Percentiles rank a stretch among this genome's conserved stretches.
phyloP scores from a whole-genome alignment of 441 rosid species.

The Syzygium syzygioides region DNA sequence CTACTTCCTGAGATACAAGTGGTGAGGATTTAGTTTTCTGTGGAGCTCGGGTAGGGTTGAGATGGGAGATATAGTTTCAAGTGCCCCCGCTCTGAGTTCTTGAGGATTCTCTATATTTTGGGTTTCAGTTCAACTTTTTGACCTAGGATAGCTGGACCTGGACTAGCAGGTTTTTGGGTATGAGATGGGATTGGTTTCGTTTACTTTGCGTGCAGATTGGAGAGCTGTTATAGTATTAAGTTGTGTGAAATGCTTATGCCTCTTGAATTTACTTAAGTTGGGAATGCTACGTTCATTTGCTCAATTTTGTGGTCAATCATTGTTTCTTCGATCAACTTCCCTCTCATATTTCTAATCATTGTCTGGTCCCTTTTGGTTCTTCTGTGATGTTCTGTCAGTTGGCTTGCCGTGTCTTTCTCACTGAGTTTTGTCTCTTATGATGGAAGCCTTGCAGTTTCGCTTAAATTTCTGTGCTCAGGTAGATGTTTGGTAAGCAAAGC shows the following conservation, averaged over 20 bases:
- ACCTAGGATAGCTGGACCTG: not conserved
- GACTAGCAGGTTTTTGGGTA: not conserved
- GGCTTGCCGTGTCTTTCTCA: not conserved
- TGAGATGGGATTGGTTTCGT: not conserved
- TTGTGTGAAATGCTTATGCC: not conserved
- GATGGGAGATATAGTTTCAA: not conserved
- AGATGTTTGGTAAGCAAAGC: not conserved
- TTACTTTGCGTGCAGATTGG: not conserved
- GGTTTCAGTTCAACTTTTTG: not conserved
- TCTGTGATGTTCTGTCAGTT: not conserved
- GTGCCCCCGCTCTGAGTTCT: not conserved
- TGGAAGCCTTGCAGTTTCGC: not conserved
- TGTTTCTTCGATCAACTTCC: not conserved
- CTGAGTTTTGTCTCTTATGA: not conserved
- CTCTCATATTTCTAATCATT: not conserved
- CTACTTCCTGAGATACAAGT: slow-evolving; percentile 84
- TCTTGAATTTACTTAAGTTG: not conserved
- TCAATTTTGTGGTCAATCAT: not conserved
- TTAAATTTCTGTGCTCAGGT: not conserved
- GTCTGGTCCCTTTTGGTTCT: not conserved
- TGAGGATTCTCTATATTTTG: not conserved
- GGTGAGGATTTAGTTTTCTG: slow-evolving; percentile 35
- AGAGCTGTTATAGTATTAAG: not conserved
- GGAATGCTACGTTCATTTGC: not conserved
- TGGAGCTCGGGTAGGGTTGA: not conserved